Percentiles rank a stretch among this genome's conserved stretches.
phyloP scores from a whole-genome alignment of 2,329 filamentous ascomycete genomes.

The Colletotrichum echinochloae region DNA sequence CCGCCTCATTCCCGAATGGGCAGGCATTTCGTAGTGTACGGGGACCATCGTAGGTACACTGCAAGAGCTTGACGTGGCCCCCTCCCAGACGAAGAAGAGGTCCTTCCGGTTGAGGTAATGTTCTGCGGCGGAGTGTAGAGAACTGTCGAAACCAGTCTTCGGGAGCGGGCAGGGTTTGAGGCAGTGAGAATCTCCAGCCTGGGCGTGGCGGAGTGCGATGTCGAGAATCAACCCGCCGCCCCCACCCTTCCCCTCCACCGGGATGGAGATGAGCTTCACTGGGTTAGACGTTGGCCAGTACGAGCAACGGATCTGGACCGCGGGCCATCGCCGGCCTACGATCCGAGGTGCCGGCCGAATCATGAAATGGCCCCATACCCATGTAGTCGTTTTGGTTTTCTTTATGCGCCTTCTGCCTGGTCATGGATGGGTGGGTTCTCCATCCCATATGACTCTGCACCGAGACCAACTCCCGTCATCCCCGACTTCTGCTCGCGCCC shows the following conservation, averaged over 20 bases:
- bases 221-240: not conserved
- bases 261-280: not conserved
- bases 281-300: too few species aligned
- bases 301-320: not conserved
- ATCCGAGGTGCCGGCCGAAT: not conserved
- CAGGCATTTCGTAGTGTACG: not conserved
- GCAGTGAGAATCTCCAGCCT: not conserved
- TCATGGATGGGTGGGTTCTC: not conserved
- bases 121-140: not conserved
- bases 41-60: not conserved
- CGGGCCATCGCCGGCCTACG: not conserved
- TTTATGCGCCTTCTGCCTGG: not conserved
- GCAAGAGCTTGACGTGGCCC: too few species aligned
- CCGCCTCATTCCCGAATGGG: not conserved
- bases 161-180: not conserved
- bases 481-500: not conserved
- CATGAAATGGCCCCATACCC: not conserved
- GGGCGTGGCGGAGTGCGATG: not conserved
- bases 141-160: not conserved
- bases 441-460: not conserved
- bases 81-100: not conserved
- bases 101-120: conserved; percentile 3
- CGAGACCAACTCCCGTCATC: not conserved
- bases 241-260: not conserved
- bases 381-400: not conserved